These are phyloP conservation scores for Corymbia maculata DNA, from an alignment of 345 rosid genomes.

Conservation along the genomic window DNA sequence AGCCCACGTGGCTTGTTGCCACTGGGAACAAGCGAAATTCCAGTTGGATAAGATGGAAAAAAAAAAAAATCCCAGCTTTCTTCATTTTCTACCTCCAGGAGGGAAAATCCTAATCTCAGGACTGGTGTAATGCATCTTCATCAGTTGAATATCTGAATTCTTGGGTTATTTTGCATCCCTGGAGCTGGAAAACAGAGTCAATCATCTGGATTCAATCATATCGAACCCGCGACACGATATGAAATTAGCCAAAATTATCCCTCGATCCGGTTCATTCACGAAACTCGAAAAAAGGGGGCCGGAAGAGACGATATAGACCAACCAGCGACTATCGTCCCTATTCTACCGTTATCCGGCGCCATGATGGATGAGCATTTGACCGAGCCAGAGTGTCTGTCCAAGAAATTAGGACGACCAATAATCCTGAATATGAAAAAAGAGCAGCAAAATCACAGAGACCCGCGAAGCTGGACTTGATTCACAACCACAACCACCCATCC, in stretches of 20 bases:
- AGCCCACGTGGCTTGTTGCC: background rate
- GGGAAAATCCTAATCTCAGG: background rate
- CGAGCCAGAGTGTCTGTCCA: background rate
- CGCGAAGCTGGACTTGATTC: background rate
- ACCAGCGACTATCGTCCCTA: background rate
- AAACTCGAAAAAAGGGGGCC: background rate
- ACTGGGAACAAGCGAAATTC: background rate
- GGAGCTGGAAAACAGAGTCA: background rate
- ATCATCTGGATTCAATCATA: background rate
- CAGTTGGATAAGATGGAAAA: background rate
- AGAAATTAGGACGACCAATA: background rate
- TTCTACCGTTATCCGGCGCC: background rate
- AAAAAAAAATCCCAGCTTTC: background rate
- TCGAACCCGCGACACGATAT: background rate
- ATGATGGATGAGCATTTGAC: background rate
- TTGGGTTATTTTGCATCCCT: background rate
- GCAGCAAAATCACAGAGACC: background rate
- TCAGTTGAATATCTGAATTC: background rate
- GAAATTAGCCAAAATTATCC: background rate
- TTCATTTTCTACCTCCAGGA: background rate
- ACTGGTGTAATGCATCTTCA: background rate
- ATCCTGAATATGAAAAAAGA: background rate
- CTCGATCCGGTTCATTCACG: background rate
- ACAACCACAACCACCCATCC: conserved; percentile 20
- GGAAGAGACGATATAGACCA: background rate